Evolutionary conservation across 306 rosid species (phyloP).

Genomic region (Quercus dentata): DNA sequence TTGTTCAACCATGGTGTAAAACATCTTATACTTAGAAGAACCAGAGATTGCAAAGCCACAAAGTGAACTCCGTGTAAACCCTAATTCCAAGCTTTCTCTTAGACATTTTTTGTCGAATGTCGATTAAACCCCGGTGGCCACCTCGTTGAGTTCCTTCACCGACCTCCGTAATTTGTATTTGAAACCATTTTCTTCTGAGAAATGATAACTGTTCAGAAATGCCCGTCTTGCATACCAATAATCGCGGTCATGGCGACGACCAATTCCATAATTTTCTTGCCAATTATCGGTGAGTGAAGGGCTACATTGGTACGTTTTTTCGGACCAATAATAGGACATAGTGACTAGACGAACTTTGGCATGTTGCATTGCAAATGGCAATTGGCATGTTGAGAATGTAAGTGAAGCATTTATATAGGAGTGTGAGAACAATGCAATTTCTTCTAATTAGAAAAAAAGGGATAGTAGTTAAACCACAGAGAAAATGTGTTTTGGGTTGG

Average conservation of each 20-base stretch:
- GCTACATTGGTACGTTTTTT: not conserved
- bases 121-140: conserved; percentile 10
- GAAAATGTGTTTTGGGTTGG: conserved; percentile 27
- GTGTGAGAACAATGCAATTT: too few relatives aligned
- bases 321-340: not conserved
- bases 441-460: not conserved
- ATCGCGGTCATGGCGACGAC: conserved; percentile 29
- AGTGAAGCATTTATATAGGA: not conserved
- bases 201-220: conserved; percentile 52
- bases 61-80: conserved; percentile 44
- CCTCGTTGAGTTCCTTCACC: conserved; percentile 31
- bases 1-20: conserved; percentile 36
- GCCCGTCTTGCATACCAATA: conserved; percentile 48
- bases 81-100: conserved; percentile 31
- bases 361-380: conserved; percentile 15
- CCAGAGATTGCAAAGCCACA: conserved; percentile 30
- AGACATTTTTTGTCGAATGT: conserved; percentile 14
- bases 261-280: conserved; percentile 26
- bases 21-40: conserved; percentile 33
- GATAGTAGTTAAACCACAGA: conserved; percentile 30
- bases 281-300: not conserved
- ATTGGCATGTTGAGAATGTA: not conserved
- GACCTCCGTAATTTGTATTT: conserved; percentile 39
- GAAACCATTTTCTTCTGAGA: conserved; percentile 25
- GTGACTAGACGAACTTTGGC: conserved; percentile 30